A percentile compares a stretch with the other conserved stretches of the same genome.
These are phyloP conservation scores for Colletotrichum sp. DNA, from an alignment of 2,329 filamentous ascomycete genomes.

Conservation along the genomic window DNA sequence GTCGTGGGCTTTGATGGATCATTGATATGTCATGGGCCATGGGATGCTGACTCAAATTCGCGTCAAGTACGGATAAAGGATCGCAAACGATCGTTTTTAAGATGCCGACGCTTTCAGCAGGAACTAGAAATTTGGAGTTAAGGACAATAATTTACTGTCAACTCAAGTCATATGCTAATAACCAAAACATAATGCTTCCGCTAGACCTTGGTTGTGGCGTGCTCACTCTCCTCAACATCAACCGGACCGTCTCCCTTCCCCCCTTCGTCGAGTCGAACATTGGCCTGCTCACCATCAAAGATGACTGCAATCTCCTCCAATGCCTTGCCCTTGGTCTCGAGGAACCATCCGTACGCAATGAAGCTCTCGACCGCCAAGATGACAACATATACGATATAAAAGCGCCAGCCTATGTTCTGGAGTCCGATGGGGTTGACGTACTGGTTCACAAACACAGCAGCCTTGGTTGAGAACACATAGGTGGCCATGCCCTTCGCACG, in stretches of 20 bases:
- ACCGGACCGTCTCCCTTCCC: background rate
- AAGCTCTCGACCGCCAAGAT: conserved; percentile 53
- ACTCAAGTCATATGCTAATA: background rate
- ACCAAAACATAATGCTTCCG: background rate
- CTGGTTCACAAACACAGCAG: conserved; percentile 34
- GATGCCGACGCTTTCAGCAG: background rate
- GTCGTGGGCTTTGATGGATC: background rate
- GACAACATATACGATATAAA: conserved; percentile 62
- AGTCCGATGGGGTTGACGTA: conserved; percentile 59
- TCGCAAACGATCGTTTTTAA: background rate
- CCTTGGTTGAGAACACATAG: conserved; percentile 32
- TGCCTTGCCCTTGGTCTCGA: conserved; percentile 52
- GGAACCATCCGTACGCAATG: conserved; percentile 46
- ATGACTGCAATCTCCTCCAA: conserved; percentile 64
- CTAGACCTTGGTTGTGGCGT: conserved; percentile 1
- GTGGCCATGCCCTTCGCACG: conserved; percentile 54
- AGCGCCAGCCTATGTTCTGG: conserved; percentile 54
- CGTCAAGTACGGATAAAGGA: too few species aligned
- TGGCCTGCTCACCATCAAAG: conserved; percentile 48
- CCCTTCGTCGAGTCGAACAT: background rate
- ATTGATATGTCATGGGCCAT: background rate
- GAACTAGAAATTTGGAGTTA: background rate
- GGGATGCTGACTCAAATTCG: too few species aligned
- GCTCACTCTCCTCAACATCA: conserved; percentile 14
- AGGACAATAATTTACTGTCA: background rate